A percentile compares a stretch with the other conserved stretches of the same genome.
These are phyloP conservation scores for Micractinium sp. DNA, from an alignment of 139 green algal species.

Conservation along the genomic window DNA sequence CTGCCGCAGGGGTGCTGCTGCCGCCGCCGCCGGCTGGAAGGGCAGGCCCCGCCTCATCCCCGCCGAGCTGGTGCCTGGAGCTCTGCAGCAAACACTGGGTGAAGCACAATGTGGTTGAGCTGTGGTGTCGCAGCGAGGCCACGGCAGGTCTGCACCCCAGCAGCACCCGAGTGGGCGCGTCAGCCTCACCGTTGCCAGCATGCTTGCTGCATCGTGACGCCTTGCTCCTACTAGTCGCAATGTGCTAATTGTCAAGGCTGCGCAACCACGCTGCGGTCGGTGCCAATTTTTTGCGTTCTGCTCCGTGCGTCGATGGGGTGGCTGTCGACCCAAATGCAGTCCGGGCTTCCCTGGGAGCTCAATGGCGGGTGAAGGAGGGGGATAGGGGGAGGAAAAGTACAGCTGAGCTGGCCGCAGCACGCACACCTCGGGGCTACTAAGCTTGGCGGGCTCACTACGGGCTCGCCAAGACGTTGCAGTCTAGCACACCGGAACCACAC, in stretches of 20 bases:
- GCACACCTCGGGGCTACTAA: too few species aligned
- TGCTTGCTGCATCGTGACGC: neutral
- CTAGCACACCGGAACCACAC: too few species aligned
- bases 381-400: too few species aligned
- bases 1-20: neutral
- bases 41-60: neutral
- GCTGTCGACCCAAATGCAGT: too few species aligned
- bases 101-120: neutral
- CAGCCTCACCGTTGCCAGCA: neutral
- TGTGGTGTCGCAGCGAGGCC: neutral
- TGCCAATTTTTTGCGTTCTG: neutral
- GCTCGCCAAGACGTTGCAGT: too few species aligned
- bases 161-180: neutral
- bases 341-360: too few species aligned
- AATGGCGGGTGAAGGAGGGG: too few species aligned
- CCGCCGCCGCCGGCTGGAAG: constrained; percentile 1
- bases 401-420: too few species aligned
- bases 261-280: neutral
- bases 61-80: neutral
- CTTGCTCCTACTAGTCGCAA: neutral
- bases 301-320: too few species aligned
- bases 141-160: neutral
- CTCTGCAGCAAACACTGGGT: neutral
- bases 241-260: neutral
- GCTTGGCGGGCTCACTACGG: too few species aligned